A percentile compares a stretch with the other conserved stretches of the same genome.
phyloP scores from a whole-genome alignment of 768 basidiomycete genomes.

The Pseudohyphozyma bogoriensis region DNA sequence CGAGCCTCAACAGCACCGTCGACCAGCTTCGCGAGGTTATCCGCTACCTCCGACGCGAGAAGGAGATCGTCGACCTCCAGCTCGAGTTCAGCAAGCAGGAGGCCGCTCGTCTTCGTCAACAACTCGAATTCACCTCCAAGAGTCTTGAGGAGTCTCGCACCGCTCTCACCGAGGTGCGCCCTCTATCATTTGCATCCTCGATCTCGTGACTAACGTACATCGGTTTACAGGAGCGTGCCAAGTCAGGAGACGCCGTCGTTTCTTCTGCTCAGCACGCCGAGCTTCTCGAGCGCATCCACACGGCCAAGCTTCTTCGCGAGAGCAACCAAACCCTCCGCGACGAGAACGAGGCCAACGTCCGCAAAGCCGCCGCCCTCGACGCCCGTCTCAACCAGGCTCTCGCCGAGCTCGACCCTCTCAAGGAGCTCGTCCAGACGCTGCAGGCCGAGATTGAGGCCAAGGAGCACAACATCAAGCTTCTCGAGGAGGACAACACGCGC shows the following conservation, averaged over 20 bases:
- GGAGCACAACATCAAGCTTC: conserved; percentile 53
- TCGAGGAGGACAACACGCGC: conserved; percentile 64
- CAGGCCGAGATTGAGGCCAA: conserved; percentile 67
- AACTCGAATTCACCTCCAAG: conserved; percentile 63
- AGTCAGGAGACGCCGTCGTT: conserved; percentile 57
- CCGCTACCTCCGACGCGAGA: conserved; percentile 74
- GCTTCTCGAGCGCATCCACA: conserved; percentile 73
- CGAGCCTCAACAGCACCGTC: conserved; percentile 42
- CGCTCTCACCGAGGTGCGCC: conserved; percentile 57
- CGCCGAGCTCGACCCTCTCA: conserved; percentile 60
- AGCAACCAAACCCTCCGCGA: conserved; percentile 76
- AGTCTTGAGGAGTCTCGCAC: conserved; percentile 59
- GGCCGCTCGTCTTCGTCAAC: conserved; percentile 58
- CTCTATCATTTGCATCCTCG: too few species aligned
- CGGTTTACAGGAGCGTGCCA: conserved; percentile 60
- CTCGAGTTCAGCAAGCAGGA: conserved; percentile 71
- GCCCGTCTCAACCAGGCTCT: conserved; percentile 53
- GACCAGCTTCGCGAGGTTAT: conserved; percentile 50
- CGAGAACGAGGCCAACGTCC: conserved; percentile 61
- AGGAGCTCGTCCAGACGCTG: conserved; percentile 56
- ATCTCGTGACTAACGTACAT: background rate
- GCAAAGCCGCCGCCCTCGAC: conserved; percentile 44
- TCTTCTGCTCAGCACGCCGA: conserved; percentile 73
- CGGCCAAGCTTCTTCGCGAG: conserved; percentile 73
- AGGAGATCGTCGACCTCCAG: conserved; percentile 82